phyloP scores from a whole-genome alignment of 768 basidiomycete species.

The Pleurotus cornucopiae region DNA sequence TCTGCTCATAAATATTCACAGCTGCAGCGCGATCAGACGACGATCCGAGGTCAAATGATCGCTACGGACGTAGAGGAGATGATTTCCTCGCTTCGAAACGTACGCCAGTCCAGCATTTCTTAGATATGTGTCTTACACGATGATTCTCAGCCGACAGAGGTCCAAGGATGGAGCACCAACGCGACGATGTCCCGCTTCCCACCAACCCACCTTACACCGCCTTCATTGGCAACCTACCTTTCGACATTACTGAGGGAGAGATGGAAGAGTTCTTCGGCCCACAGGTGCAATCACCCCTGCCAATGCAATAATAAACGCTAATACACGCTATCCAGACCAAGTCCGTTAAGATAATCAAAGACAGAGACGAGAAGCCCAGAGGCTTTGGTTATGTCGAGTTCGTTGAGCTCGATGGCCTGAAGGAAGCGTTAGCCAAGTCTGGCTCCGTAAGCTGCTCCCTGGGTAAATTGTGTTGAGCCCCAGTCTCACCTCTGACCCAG shows the following conservation, averaged over 20 bases:
- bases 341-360: conserved; percentile 89
- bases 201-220: conserved; percentile 92
- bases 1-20: conserved; percentile 22
- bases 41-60: conserved; percentile 54
- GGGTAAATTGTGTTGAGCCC: not conserved
- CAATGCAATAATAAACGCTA: too few species aligned
- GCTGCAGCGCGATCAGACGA: conserved; percentile 72
- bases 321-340: conserved; percentile 47
- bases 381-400: conserved; percentile 99
- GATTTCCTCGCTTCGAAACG: conserved; percentile 62
- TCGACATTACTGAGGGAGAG: conserved; percentile 84
- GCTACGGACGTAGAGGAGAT: conserved; percentile 52
- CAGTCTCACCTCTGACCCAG: conserved; percentile 28
- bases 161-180: conserved; percentile 40
- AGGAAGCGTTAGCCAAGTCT: conserved; percentile 72
- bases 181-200: conserved; percentile 96
- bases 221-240: conserved; percentile 94
- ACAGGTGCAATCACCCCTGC: conserved; percentile 34
- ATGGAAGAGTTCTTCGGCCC: conserved; percentile 75
- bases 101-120: conserved; percentile 29
- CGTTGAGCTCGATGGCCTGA: conserved; percentile 77
- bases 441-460: conserved; percentile 51
- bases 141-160: conserved; percentile 47
- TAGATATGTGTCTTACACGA: conserved; percentile 6
- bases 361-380: conserved; percentile 91